Conservation (phyloP, 768 basidiomycete genomes). For the Trametes sanguinea region DNA sequence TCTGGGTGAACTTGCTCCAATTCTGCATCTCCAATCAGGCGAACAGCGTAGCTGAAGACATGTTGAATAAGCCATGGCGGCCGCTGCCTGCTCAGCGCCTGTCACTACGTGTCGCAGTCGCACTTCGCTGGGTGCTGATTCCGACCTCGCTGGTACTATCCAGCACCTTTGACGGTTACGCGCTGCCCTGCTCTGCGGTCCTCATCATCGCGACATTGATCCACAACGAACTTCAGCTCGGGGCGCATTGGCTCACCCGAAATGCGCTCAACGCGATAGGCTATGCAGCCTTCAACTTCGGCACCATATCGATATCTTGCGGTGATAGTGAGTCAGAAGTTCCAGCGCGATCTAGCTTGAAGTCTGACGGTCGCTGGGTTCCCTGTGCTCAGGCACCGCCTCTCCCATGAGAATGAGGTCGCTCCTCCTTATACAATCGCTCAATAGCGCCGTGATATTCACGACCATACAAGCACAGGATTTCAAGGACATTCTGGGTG, state of each 20-base stretch:
- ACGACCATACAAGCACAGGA: conserved; percentile 14
- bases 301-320: too few relatives aligned
- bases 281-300: conserved; percentile 14
- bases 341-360: too few relatives aligned
- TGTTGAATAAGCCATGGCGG: conserved; percentile 29
- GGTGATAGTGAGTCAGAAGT: too few relatives aligned
- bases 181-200: conserved; percentile 6
- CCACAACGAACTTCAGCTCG: conserved; percentile 25
- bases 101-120: conserved; percentile 10
- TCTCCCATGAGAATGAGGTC: background rate
- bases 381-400: too few relatives aligned
- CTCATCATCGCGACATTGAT: conserved; percentile 19
- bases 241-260: conserved; percentile 21
- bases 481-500: conserved; percentile 14
- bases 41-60: conserved; percentile 26
- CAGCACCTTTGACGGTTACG: conserved; percentile 1
- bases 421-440: background rate
- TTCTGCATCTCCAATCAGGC: conserved; percentile 32
- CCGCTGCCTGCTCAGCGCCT: conserved; percentile 28
- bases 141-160: conserved; percentile 22
- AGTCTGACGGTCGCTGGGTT: background rate
- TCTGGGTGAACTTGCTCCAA: conserved; percentile 33
- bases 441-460: background rate
- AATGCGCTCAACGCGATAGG: conserved; percentile 22
- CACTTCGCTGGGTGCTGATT: conserved; percentile 27